Percentiles rank a stretch among this genome's conserved stretches.
Evolutionary conservation across 139 green algal genomes (phyloP).

Genomic region (Gonium pectorale): DNA sequence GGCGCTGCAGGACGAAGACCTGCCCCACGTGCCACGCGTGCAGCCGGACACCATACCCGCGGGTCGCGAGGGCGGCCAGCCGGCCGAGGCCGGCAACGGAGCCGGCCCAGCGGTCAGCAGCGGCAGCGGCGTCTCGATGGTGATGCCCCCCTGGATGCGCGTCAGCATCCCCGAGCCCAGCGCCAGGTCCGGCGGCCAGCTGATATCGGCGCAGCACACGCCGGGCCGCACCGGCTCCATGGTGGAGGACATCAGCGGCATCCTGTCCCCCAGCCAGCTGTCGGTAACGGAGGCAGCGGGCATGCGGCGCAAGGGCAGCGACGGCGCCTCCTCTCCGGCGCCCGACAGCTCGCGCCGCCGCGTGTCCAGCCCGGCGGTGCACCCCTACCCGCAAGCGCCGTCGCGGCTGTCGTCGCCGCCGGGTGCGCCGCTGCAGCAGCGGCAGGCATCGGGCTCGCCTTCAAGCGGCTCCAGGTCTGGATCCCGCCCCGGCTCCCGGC

Average conservation of each 20-base stretch:
- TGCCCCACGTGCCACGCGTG: background rate
- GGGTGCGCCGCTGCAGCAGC: no score
- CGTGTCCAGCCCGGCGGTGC: no score
- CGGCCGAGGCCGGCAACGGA: background rate
- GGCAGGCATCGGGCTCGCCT: no score
- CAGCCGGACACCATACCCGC: background rate
- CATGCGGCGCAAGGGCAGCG: background rate
- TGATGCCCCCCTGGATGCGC: background rate
- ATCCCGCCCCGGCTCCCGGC: no score
- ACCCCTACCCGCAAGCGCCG: no score
- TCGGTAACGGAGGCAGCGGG: background rate
- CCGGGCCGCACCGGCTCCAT: background rate
- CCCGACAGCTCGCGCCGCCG: no score
- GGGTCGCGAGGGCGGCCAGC: background rate
- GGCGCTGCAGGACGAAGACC: conserved; percentile 33
- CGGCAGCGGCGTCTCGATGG: background rate
- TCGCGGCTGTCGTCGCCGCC: no score
- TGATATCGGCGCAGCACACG: background rate
- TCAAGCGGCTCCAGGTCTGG: no score
- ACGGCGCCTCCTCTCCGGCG: no score
- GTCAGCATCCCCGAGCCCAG: background rate
- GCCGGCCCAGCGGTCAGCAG: background rate
- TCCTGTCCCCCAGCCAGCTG: conserved; percentile 18
- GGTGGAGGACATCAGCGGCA: background rate
- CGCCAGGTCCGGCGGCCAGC: background rate